phyloP scores from a whole-genome alignment of 2,329 filamentous ascomycete genomes.

The Ceratocystis harringtonii region DNA sequence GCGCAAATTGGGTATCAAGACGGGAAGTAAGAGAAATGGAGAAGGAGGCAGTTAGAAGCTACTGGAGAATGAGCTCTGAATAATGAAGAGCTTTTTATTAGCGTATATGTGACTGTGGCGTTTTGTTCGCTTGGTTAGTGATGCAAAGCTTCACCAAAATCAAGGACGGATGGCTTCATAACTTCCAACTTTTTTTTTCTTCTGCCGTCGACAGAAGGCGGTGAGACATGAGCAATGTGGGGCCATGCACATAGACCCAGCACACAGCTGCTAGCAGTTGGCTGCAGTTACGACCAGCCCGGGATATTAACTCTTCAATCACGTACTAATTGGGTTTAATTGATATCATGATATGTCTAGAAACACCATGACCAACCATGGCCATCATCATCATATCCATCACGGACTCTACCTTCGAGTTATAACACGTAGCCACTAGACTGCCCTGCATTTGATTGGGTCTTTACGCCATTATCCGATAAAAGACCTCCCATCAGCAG shows the following conservation, averaged over 20 bases:
- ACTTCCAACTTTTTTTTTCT: conserved; percentile 11
- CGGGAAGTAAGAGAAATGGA: not conserved
- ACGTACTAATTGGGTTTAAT: no score
- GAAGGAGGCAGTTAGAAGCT: not conserved
- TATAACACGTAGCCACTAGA: no score
- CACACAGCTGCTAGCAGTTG: not conserved
- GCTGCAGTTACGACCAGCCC: not conserved
- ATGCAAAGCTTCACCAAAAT: not conserved
- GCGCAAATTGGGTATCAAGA: not conserved
- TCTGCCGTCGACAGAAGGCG: conserved; percentile 13
- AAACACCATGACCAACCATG: no score
- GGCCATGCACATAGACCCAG: not conserved
- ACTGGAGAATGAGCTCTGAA: not conserved
- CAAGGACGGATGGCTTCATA: conserved; percentile 3
- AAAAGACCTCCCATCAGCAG: no score
- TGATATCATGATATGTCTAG: no score
- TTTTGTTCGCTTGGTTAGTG: not conserved
- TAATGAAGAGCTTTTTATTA: not conserved
- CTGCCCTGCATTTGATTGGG: no score
- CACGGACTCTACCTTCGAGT: no score
- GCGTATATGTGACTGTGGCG: not conserved
- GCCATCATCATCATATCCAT: no score
- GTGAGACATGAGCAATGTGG: conserved; percentile 5
- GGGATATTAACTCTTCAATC: no score
- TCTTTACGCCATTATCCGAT: no score